Conservation (phyloP, 148 eudicot species). For the Camellia granthamiana region DNA sequence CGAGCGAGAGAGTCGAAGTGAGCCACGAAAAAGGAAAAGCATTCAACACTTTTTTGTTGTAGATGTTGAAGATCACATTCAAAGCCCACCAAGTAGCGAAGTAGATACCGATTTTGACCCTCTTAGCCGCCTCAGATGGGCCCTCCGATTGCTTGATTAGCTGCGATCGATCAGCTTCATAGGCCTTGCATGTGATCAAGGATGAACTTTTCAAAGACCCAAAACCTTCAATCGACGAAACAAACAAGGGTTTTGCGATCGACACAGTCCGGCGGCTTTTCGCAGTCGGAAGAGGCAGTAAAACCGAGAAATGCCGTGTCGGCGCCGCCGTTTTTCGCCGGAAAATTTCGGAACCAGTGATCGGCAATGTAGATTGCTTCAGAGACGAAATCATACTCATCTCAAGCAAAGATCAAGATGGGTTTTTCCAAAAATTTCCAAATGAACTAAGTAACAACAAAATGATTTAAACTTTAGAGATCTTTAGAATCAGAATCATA, state of each 20-base stretch:
- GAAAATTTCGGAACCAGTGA: conserved; percentile 42
- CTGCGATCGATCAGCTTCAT: conserved; percentile 62
- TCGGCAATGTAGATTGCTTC: conserved; percentile 45
- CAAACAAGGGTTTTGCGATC: conserved; percentile 44
- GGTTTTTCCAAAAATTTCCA: background rate
- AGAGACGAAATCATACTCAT: conserved; percentile 52
- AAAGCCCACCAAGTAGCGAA: conserved; percentile 87
- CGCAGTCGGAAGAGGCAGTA: conserved; percentile 19
- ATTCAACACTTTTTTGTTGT: conserved; percentile 86
- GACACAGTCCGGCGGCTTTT: conserved; percentile 23
- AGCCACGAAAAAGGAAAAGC: conserved; percentile 79
- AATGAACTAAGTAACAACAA: background rate
- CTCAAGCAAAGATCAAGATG: conserved; percentile 15
- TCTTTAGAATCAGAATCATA: background rate
- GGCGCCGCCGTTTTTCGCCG: conserved; percentile 33
- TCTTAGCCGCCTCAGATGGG: conserved; percentile 18
- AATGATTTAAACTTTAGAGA: background rate
- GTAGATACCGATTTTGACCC: conserved; percentile 58
- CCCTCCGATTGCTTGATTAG: conserved; percentile 23
- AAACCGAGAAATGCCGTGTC: conserved; percentile 25
- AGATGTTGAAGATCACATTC: conserved; percentile 79
- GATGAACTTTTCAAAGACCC: conserved; percentile 20
- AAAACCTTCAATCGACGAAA: conserved; percentile 37
- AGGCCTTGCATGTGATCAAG: conserved; percentile 58
- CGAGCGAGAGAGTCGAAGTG: conserved; percentile 72